Percentiles rank a stretch among this genome's conserved stretches.
Evolutionary conservation across 345 rosid genomes (phyloP).

Genomic region (Streptanthus diversifolius): DNA sequence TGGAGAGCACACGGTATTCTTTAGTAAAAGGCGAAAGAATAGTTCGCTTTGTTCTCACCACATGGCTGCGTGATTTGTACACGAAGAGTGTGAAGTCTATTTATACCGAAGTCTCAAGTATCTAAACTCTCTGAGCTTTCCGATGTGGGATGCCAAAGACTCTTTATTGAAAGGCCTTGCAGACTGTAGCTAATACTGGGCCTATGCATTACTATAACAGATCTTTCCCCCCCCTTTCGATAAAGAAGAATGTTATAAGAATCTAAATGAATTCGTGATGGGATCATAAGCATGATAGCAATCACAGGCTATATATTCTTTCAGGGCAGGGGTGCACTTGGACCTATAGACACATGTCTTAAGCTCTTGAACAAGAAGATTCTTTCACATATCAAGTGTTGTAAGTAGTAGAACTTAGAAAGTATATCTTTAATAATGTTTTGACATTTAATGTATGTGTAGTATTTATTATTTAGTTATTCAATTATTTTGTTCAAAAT

Average conservation of each 20-base stretch:
- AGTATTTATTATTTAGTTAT: background rate
- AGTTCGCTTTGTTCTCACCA: conserved; percentile 33
- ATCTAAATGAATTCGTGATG: no score
- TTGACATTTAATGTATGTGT: background rate
- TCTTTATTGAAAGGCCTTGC: background rate
- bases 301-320: no score
- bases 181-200: background rate
- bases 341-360: no score
- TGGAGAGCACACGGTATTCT: conserved; percentile 35
- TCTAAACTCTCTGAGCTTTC: background rate
- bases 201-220: background rate
- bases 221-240: no score
- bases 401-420: background rate
- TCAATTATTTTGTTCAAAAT: background rate
- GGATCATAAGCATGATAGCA: no score
- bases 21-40: conserved; percentile 40
- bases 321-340: no score
- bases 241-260: no score
- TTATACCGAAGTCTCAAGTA: background rate
- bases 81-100: background rate
- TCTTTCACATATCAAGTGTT: background rate
- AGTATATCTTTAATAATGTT: no score
- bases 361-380: background rate
- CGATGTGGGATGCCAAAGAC: background rate
- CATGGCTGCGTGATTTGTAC: conserved; percentile 9